Percentiles rank a stretch among this genome's conserved stretches.
Conservation (phyloP, 2,329 filamentous ascomycete species). For the Fusarium xylarioides region DNA sequence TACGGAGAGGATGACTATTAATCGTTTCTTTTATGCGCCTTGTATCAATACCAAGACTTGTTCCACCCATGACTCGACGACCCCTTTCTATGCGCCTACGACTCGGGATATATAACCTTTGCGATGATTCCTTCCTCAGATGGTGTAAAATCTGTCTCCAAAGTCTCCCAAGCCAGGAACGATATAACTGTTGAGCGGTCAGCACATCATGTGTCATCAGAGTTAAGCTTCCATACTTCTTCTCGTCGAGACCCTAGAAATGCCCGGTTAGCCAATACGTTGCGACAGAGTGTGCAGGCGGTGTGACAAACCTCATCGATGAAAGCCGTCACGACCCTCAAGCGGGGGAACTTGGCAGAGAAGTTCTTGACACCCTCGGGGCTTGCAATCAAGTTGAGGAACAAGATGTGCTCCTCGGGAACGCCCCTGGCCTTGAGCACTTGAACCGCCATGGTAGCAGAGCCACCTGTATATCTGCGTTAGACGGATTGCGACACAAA, state of each 20-base stretch:
- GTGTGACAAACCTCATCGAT: conserved; percentile 74
- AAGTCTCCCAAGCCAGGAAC: conserved; percentile 94
- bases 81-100: conserved; percentile 14
- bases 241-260: conserved; percentile 83
- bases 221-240: conserved; percentile 73
- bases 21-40: conserved; percentile 40
- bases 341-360: conserved; percentile 84
- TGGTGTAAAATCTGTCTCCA: conserved; percentile 93
- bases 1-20: conserved; percentile 65
- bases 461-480: conserved; percentile 71
- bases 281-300: neutral
- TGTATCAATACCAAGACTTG: conserved; percentile 35
- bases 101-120: conserved; percentile 16
- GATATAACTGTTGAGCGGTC: conserved; percentile 77
- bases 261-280: conserved; percentile 30
- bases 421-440: conserved; percentile 90
- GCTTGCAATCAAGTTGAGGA: conserved; percentile 97
- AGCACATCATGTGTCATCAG: conserved; percentile 42
- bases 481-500: conserved; percentile 4
- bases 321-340: conserved; percentile 94
- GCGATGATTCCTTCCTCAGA: conserved; percentile 58
- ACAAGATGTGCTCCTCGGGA: conserved; percentile 92
- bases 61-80: conserved; percentile 24
- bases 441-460: conserved; percentile 95
- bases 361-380: conserved; percentile 92